Evolutionary conservation across 768 basidiomycete species (phyloP).

Genomic region (Xanthoconium purpureum): DNA sequence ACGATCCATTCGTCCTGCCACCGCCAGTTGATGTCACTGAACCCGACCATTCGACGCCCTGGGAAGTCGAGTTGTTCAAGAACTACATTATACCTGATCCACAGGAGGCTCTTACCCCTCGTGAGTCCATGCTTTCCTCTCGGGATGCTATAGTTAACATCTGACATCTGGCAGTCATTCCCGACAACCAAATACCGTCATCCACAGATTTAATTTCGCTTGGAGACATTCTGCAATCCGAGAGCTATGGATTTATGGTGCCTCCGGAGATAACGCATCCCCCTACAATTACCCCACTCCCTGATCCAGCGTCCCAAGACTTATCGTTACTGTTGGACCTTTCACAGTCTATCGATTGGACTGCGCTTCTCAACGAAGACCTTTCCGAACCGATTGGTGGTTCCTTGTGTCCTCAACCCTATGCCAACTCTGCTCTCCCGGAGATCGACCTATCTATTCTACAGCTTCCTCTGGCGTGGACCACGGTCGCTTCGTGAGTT

Average conservation of each 20-base stretch:
- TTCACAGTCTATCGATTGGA: constrained; percentile 15
- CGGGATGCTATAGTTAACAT: background rate
- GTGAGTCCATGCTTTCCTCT: background rate
- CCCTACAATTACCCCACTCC: background rate
- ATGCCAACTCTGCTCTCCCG: background rate
- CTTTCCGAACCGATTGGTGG: background rate
- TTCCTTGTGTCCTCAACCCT: background rate
- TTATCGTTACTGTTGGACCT: background rate
- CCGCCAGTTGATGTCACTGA: constrained; percentile 17
- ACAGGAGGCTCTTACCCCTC: background rate
- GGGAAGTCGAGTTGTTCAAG: constrained; percentile 36
- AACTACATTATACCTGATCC: constrained; percentile 17
- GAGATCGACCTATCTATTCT: constrained; percentile 10
- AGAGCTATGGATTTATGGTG: background rate
- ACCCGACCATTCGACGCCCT: constrained; percentile 21
- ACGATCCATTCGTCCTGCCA: constrained; percentile 22
- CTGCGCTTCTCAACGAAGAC: constrained; percentile 1
- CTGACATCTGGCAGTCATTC: background rate
- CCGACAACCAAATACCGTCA: background rate
- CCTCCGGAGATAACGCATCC: background rate
- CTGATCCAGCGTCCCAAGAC: background rate
- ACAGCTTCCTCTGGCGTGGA: constrained; percentile 5
- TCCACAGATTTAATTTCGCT: background rate
- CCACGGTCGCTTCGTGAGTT: background rate
- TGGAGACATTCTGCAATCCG: constrained; percentile 6